Conservation (phyloP, 2,329 filamentous ascomycete species). For the Clonostachys solani region DNA sequence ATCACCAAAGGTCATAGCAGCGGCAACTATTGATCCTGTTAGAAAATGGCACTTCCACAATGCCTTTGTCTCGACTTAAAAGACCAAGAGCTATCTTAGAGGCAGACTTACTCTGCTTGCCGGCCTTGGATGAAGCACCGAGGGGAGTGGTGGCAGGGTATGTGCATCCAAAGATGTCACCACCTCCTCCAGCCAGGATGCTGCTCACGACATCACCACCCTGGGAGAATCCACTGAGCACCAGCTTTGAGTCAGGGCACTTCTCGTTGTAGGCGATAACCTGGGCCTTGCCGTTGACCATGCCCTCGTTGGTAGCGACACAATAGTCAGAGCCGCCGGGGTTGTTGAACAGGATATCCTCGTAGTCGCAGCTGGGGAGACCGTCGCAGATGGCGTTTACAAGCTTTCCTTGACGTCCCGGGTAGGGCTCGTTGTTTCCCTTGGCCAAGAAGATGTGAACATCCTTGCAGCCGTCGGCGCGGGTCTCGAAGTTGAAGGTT, state of each 20-base stretch:
- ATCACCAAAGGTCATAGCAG: slow-evolving; percentile 25
- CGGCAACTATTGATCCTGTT: slow-evolving; percentile 12
- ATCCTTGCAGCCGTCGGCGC: slow-evolving; percentile 10
- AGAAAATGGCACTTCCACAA: neutral
- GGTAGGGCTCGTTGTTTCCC: slow-evolving; percentile 21
- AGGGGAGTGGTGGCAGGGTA: too few species aligned
- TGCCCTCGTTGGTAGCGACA: slow-evolving; percentile 27
- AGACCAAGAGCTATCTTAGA: too few species aligned
- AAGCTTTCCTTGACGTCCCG: slow-evolving; percentile 18
- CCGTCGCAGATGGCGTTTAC: slow-evolving; percentile 17
- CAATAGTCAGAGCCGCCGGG: slow-evolving; percentile 22
- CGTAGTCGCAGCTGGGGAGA: slow-evolving; percentile 19
- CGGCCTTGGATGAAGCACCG: too few species aligned
- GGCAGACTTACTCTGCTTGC: too few species aligned
- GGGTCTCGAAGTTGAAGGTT: neutral
- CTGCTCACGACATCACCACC: slow-evolving; percentile 31
- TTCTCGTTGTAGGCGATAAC: slow-evolving; percentile 30
- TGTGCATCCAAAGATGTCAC: slow-evolving; percentile 15
- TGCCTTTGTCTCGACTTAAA: too few species aligned
- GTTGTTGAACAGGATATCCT: slow-evolving; percentile 24
- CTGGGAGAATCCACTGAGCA: slow-evolving; percentile 35
- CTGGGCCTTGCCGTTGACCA: slow-evolving; percentile 24
- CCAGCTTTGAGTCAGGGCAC: slow-evolving; percentile 33
- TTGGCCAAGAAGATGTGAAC: slow-evolving; percentile 20
- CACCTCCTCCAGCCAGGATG: slow-evolving; percentile 25